Evolutionary conservation across 352 stramenopile genomes (phyloP), one percentile per base, ranked within the genome.

Genomic region (Globisporangium barbulae): DNA sequence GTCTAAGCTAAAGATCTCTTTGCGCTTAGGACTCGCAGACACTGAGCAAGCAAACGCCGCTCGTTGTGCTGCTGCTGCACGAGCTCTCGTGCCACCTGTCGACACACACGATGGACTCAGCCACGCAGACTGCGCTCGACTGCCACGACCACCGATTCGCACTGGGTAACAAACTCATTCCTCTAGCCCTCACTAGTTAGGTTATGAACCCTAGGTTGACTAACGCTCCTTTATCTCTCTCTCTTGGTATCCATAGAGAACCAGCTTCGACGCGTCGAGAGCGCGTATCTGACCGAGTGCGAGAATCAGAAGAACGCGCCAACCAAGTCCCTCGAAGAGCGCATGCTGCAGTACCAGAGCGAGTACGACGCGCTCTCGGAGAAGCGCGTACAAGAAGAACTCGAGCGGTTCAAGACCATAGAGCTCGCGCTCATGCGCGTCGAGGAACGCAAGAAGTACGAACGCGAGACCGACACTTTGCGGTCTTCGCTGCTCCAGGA

Each of bases 221-320:
- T 39, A 39, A 12, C 9, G 6, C 33, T 39, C 9, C 33, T 17
- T 39, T 39, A 39, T 39, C 5, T 39, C 33, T 28, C n/a, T n/a
- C 25, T 39, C 33, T 39, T 39, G 7, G 33, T 5, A 5, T 9
- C 9, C 13, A 42, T 35, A 86, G 83, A 92, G 49, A 82, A 86
- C 45, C 71, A 92, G 57, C 69, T 92, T 15, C 78, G 81, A 28
- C 70, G 79, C 0, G 78, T 92, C n/a, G 83, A 92, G 59, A 88
- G 57, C 15, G 67, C 70, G 31, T 92, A 86, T 47, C 57, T 90
- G 9, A 69, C 60, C 15, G 69, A 88, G 58, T 77, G 65, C 52
- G 68, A 75, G 28, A 68, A 49, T 25, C 66, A 81, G 12, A 82
- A 86, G 33, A 25, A 65, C 9, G 67, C 80, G 10, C 69, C 74